These are phyloP conservation scores for Populus nigra DNA, from an alignment of 345 rosid genomes.

Conservation along the genomic window DNA sequence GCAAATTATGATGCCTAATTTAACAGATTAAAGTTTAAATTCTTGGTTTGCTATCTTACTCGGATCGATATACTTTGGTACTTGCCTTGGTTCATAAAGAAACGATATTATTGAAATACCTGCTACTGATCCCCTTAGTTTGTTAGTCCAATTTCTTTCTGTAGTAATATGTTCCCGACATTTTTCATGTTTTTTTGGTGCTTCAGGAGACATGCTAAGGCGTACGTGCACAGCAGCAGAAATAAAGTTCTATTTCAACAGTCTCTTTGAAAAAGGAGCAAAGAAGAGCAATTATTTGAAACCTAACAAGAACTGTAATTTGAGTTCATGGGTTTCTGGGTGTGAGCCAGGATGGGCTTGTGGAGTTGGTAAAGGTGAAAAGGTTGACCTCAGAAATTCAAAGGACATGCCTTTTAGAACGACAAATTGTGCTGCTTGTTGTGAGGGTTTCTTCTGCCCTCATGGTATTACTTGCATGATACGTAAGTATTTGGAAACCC, in stretches of 20 bases:
- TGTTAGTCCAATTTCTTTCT: not conserved
- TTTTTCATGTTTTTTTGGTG: conserved; percentile 5
- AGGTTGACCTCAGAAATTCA: conserved; percentile 53
- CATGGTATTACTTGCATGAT: conserved; percentile 97
- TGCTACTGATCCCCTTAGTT: not conserved
- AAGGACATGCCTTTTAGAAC: conserved; percentile 58
- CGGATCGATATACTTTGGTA: not conserved
- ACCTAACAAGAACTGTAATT: conserved; percentile 90
- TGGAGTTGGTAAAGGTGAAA: conserved; percentile 36
- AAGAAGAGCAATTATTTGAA: conserved; percentile 50
- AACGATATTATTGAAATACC: not conserved
- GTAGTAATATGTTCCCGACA: not conserved
- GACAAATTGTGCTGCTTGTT: conserved; percentile 55
- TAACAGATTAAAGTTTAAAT: not conserved
- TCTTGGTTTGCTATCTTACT: not conserved
- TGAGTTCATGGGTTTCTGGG: conserved; percentile 85
- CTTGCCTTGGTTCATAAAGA: not conserved
- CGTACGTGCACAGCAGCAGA: conserved; percentile 92
- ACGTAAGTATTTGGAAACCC: conserved; percentile 54
- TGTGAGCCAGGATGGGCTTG: conserved; percentile 99
- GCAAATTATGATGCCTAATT: not conserved
- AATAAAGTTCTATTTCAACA: conserved; percentile 64
- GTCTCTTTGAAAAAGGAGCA: conserved; percentile 40
- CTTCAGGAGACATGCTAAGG: conserved; percentile 63
- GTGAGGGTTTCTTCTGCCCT: conserved; percentile 98